Percentiles rank a stretch among this genome's conserved stretches.
phyloP scores from a whole-genome alignment of 805 yeast genomes.

The Metschnikowia rubicola region DNA sequence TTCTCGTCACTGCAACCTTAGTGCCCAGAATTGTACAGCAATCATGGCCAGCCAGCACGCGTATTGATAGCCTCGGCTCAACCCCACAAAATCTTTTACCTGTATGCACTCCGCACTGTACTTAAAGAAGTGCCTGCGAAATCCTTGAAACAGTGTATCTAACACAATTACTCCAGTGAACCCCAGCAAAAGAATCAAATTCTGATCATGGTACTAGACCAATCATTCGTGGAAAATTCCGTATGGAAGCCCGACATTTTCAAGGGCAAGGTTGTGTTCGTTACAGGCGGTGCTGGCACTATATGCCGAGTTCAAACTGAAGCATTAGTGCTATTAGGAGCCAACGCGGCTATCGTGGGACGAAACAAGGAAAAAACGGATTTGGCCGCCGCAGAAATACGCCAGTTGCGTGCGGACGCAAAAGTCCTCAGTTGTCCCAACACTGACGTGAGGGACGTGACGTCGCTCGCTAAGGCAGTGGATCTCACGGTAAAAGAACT shows the following conservation, averaged over 20 bases:
- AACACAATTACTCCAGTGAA: too few relatives aligned
- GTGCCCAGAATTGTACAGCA: too few relatives aligned
- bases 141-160: background rate
- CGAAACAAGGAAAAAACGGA: constrained; percentile 25
- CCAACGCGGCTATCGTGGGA: constrained; percentile 29
- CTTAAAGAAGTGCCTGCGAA: background rate
- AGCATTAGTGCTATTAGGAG: constrained; percentile 27
- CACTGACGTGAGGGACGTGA: constrained; percentile 25
- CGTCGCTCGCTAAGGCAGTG: constrained; percentile 23
- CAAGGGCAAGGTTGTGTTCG: constrained; percentile 29
- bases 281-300: constrained; percentile 31
- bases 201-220: constrained; percentile 17
- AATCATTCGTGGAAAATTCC: constrained; percentile 18
- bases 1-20: too few relatives aligned
- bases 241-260: constrained; percentile 27
- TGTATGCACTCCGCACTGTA: constrained; percentile 2
- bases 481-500: constrained; percentile 26
- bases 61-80: constrained; percentile 7
- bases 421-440: constrained; percentile 23
- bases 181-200: background rate
- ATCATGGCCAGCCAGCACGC: background rate
- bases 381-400: constrained; percentile 23
- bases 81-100: constrained; percentile 12
- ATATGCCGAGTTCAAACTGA: constrained; percentile 30
- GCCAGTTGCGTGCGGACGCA: constrained; percentile 23